phyloP scores from a whole-genome alignment of 108 stramenopile genomes.

The Cylindrotheca closterium region DNA sequence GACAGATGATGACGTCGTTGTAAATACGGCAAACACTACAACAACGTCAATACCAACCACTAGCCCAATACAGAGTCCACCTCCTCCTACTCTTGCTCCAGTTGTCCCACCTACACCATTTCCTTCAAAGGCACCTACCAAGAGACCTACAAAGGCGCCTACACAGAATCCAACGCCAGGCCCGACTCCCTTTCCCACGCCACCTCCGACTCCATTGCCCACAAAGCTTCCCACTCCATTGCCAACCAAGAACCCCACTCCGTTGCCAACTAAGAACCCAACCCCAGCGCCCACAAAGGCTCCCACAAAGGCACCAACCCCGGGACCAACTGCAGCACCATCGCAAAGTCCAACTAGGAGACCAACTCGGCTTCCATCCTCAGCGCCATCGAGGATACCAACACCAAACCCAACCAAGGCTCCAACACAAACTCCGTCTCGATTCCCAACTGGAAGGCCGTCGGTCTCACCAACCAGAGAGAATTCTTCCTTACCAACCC shows the following conservation, averaged over 20 bases:
- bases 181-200: neutral
- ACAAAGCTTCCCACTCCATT: constrained; percentile 1
- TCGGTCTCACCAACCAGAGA: neutral
- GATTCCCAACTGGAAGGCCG: constrained; percentile 1
- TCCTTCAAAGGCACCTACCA: constrained; percentile 10
- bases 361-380: neutral
- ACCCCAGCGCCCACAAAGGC: neutral
- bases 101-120: constrained; percentile 8
- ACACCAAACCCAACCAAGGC: constrained; percentile 1
- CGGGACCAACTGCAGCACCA: neutral
- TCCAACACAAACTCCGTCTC: constrained; percentile 1
- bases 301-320: neutral
- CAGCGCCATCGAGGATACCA: neutral
- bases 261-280: constrained; percentile 2
- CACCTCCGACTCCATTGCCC: neutral
- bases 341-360: neutral
- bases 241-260: constrained; percentile 1
- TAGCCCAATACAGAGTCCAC: too few relatives aligned
- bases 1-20: too few relatives aligned
- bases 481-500: constrained; percentile 2
- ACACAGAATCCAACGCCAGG: neutral
- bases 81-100: constrained; percentile 9
- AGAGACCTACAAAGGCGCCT: neutral
- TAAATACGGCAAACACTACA: too few relatives aligned
- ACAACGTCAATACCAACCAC: too few relatives aligned